phyloP scores from a whole-genome alignment of 2,329 filamentous ascomycete genomes.

The Cephalotrichum gorgonifer region DNA sequence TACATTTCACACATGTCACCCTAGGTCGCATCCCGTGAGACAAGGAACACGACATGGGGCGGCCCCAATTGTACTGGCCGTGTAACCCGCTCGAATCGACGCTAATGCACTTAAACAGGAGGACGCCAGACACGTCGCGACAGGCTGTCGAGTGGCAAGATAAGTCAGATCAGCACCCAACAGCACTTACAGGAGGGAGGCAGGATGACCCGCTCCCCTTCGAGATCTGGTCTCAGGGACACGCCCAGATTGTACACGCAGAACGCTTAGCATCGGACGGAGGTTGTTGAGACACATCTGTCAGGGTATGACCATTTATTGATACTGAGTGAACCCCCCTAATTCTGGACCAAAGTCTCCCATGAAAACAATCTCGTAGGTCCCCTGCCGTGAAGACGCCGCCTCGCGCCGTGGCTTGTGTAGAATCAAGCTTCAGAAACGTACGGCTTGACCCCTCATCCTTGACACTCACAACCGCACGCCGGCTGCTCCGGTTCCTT shows the following conservation, averaged over 20 bases:
- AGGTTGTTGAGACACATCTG: background rate
- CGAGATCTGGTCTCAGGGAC: too few relatives aligned
- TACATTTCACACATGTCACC: background rate
- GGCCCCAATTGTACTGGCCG: too few relatives aligned
- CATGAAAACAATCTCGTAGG: background rate
- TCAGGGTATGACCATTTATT: background rate
- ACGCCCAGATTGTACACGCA: too few relatives aligned
- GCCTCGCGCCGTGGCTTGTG: background rate
- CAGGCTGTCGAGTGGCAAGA: background rate
- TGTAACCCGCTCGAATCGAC: background rate
- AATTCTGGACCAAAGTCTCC: background rate
- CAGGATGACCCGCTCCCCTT: too few relatives aligned
- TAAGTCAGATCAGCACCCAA: background rate
- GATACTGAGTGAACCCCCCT: background rate
- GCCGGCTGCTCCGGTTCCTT: background rate
- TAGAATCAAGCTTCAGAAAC: background rate
- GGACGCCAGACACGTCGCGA: background rate
- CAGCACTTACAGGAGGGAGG: too few relatives aligned
- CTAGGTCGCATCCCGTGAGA: background rate
- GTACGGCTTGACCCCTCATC: background rate
- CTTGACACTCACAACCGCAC: background rate
- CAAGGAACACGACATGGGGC: background rate
- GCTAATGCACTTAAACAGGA: background rate
- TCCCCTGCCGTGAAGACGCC: background rate
- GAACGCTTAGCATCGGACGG: background rate